Evolutionary conservation across 2,329 filamentous ascomycete genomes (phyloP), one percentile per base, ranked within the genome.

Genomic region (Tolypocladium ophioglossoides): DNA sequence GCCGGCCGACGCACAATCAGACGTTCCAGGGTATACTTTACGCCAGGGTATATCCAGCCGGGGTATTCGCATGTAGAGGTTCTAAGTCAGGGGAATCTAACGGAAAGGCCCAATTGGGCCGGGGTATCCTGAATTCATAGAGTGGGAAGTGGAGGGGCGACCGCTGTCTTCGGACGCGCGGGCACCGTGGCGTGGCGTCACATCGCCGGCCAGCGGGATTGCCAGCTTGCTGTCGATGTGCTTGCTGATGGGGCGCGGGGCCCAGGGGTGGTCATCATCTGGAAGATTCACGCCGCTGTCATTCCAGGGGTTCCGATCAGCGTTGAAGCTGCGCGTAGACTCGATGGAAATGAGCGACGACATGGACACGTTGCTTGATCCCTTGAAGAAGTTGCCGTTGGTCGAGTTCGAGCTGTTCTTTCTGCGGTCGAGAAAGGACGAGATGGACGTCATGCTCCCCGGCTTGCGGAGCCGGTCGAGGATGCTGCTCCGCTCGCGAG

Each of bases 281-380:
- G 88, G 79, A 61, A 96, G 83, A 69, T 96, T 96, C 67, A 96
- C 91, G 64, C 91, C 92, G 66, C 90, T 95, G 70, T 97, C 92
- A 70, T 96, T 96, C 92, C 92, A 97, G 58, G 91, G 91, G 73
- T 96, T 96, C 71, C 91, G 88, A 71, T 96, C 95, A 62, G 90
- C 90, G 59, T 85, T 85, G 70, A 86, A 85, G 75, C 91, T 96
- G 68, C 92, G 88, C 38, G 91, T 91, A 50, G 91, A 96, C 73
- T 97, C 92, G 70, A 96, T 91, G 58, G 91, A 96, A 62, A 95
- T 91, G 62, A 97, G 84, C 37, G 92, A 96, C 50, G 92, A 94
- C 74, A 95, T 96, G 61, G 92, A 96, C 54, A 89, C 87, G 64
- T 92, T 92, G 74, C 77, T 87, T 27, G 87, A 91, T 57, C 91